These are phyloP conservation scores for Pseudopyrenochaeta lycopersici DNA, from an alignment of 2,329 filamentous ascomycete genomes.

Conservation along the genomic window DNA sequence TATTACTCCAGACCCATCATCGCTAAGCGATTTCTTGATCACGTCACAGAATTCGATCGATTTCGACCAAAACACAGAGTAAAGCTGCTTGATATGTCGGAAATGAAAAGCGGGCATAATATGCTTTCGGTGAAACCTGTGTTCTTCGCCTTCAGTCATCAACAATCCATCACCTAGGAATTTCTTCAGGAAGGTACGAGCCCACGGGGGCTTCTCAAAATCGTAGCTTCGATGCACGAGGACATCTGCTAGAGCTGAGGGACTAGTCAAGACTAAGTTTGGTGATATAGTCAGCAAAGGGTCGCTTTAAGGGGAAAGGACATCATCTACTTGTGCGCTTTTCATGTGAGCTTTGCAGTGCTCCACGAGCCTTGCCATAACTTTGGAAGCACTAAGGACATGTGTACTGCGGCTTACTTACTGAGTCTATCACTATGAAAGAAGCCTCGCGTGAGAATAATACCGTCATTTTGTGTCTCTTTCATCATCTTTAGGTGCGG, in stretches of 20 bases:
- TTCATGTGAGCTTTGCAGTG: too few relatives aligned
- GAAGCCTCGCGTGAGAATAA: constrained; percentile 51
- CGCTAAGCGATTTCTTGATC: constrained; percentile 64
- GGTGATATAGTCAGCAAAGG: too few relatives aligned
- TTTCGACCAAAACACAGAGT: constrained; percentile 85
- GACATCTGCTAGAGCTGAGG: constrained; percentile 59
- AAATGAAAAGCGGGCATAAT: constrained; percentile 87
- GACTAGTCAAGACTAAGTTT: constrained; percentile 42
- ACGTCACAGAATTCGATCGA: constrained; percentile 71
- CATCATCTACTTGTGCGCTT: too few relatives aligned
- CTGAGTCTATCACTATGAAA: constrained; percentile 48
- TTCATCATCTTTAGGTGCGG: constrained; percentile 48
- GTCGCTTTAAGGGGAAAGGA: too few relatives aligned
- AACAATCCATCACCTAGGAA: constrained; percentile 63
- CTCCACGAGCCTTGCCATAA: too few relatives aligned
- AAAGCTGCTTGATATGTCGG: constrained; percentile 83
- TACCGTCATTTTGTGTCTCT: constrained; percentile 50
- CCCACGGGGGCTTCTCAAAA: constrained; percentile 60
- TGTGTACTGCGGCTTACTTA: too few relatives aligned
- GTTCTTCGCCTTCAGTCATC: constrained; percentile 60
- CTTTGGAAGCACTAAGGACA: too few relatives aligned
- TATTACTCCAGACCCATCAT: constrained; percentile 49
- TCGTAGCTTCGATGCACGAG: constrained; percentile 64
- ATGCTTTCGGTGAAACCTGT: constrained; percentile 70
- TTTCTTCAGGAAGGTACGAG: constrained; percentile 55